These are phyloP conservation scores for Talaromyces pinophilus DNA, from an alignment of 2,329 filamentous ascomycete species.

Conservation along the genomic window DNA sequence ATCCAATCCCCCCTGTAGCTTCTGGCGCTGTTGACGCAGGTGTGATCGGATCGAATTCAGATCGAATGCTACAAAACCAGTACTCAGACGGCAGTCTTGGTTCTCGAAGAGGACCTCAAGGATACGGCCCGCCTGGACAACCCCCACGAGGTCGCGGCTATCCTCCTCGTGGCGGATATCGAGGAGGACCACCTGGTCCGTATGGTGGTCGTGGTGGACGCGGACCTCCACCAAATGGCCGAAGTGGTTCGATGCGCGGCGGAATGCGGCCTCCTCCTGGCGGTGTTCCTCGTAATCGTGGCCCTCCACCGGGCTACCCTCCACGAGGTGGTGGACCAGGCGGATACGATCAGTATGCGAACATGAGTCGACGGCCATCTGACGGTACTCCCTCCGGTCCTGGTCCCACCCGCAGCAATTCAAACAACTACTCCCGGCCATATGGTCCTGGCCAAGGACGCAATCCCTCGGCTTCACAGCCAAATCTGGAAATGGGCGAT, in stretches of 20 bases:
- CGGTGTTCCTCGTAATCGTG: conserved; percentile 48
- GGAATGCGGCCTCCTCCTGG: conserved; percentile 38
- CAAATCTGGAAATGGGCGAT: conserved; percentile 29
- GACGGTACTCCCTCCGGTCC: conserved; percentile 42
- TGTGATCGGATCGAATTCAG: conserved; percentile 46
- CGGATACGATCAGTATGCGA: conserved; percentile 38
- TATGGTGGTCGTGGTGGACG: conserved; percentile 41
- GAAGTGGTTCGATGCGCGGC: conserved; percentile 45
- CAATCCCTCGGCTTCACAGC: conserved; percentile 37
- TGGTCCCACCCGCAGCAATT: conserved; percentile 29
- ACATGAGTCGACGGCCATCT: conserved; percentile 30
- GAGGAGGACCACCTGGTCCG: conserved; percentile 28
- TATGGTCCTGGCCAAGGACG: conserved; percentile 29
- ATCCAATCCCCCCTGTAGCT: conserved; percentile 39
- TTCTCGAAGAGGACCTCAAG: conserved; percentile 42
- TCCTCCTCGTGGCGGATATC: conserved; percentile 42
- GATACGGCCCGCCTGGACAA: conserved; percentile 40
- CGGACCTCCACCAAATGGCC: conserved; percentile 43
- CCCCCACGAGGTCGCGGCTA: conserved; percentile 56
- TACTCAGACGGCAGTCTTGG: conserved; percentile 51
- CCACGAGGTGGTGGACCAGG: conserved; percentile 44
- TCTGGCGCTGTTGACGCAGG: conserved; percentile 32
- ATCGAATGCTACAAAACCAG: conserved; percentile 48
- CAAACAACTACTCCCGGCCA: conserved; percentile 32
- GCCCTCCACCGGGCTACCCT: conserved; percentile 55